These are phyloP conservation scores for Scortechinia acanthostroma DNA, from an alignment of 2,329 filamentous ascomycete species.

Conservation along the genomic window DNA sequence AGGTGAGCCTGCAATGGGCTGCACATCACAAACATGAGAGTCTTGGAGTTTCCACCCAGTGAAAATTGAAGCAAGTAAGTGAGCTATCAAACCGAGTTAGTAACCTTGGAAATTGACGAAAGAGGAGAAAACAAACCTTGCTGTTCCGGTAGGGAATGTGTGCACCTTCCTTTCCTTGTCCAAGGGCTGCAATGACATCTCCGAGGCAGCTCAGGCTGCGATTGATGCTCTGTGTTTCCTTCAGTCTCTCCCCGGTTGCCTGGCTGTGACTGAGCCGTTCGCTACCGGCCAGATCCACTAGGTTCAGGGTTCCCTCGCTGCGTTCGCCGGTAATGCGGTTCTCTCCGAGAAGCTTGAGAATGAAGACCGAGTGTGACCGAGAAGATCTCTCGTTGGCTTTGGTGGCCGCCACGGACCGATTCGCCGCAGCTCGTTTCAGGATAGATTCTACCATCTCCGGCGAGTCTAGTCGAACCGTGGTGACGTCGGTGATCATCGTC, in stretches of 20 bases:
- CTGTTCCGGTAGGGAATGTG: slow-evolving; percentile 67
- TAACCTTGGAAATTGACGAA: slow-evolving; percentile 4
- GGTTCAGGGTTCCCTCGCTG: slow-evolving; percentile 60
- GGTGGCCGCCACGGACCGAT: slow-evolving; percentile 90
- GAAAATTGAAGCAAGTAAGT: slow-evolving; percentile 67
- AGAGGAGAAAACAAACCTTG: slow-evolving; percentile 38
- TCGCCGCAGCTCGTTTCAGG: slow-evolving; percentile 72
- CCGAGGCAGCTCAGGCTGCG: slow-evolving; percentile 59
- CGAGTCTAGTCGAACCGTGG: slow-evolving; percentile 69
- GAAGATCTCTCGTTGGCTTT: slow-evolving; percentile 94
- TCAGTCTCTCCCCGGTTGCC: slow-evolving; percentile 54
- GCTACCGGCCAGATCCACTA: slow-evolving; percentile 63
- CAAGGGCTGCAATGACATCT: slow-evolving; percentile 62
- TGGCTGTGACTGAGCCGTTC: slow-evolving; percentile 60
- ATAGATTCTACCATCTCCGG: slow-evolving; percentile 77
- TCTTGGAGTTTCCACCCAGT: slow-evolving; percentile 62
- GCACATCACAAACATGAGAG: slow-evolving; percentile 69
- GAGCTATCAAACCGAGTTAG: slow-evolving; percentile 29
- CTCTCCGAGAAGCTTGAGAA: slow-evolving; percentile 55
- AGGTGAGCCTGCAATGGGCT: slow-evolving; percentile 60
- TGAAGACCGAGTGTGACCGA: slow-evolving; percentile 92
- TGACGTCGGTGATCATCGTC: slow-evolving; percentile 76
- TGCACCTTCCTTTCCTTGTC: slow-evolving; percentile 49
- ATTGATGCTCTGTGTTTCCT: slow-evolving; percentile 68
- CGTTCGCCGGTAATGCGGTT: slow-evolving; percentile 45